Evolutionary conservation across 164 flowering plant genomes (phyloP).

Genomic region (Cinnamomum chago): DNA sequence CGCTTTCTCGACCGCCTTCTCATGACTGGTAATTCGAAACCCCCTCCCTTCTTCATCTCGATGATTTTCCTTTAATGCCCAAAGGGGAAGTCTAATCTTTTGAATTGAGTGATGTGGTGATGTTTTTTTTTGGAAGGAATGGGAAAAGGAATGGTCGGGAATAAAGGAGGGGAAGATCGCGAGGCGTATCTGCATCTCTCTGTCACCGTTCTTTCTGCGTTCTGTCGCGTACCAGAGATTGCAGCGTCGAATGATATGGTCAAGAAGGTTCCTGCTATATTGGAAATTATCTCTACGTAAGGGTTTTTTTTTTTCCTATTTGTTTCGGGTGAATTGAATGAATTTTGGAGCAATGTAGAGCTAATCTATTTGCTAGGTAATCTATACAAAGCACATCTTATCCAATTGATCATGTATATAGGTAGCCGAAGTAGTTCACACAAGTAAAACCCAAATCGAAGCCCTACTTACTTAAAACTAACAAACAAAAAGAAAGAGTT

Average conservation of each 20-base stretch:
- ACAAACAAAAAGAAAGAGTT: no score
- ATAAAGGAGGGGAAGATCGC: constrained; percentile 33
- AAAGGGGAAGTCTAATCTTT: no score
- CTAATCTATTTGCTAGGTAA: no score
- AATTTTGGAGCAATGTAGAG: no score
- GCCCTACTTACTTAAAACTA: no score
- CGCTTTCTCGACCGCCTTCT: constrained; percentile 81
- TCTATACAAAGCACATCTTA: no score
- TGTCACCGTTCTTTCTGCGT: constrained; percentile 63
- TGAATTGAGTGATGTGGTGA: no score
- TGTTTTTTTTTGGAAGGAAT: constrained; percentile 32
- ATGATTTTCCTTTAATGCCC: no score
- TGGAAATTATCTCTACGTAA: constrained; percentile 55
- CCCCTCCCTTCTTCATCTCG: not conserved
- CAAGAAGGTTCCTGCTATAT: constrained; percentile 52
- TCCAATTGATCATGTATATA: no score
- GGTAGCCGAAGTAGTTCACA: no score
- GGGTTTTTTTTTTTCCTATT: constrained; percentile 3
- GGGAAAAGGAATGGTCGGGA: constrained; percentile 48
- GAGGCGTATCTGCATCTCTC: constrained; percentile 78
- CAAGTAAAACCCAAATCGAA: no score
- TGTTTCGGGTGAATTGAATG: no score
- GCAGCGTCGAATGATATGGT: constrained; percentile 80
- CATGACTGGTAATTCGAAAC: constrained; percentile 52
- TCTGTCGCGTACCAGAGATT: constrained; percentile 78